Conservation (phyloP, 768 basidiomycete genomes). For the Botryobasidium botryosum region DNA sequence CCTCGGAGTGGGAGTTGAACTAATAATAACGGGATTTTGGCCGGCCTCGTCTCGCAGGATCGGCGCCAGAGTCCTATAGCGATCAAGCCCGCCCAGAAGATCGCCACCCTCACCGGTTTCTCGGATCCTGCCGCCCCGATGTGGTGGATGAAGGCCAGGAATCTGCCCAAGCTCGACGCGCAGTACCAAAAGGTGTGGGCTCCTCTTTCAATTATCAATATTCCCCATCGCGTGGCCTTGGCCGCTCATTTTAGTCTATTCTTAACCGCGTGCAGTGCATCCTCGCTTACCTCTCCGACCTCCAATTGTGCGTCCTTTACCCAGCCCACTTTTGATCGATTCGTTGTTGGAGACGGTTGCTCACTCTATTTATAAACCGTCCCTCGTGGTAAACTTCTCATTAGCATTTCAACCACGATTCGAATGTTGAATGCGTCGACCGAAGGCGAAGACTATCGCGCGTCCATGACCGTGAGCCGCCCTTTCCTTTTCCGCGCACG, state of each 20-base stretch:
- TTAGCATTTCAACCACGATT: no score
- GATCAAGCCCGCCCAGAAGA: constrained; percentile 32
- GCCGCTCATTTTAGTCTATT: not conserved
- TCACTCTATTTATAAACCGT: no score
- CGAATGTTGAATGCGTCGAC: no score
- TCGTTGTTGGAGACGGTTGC: no score
- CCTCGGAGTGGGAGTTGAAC: no score
- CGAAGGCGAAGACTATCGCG: no score
- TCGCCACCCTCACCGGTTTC: constrained; percentile 2
- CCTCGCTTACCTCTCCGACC: constrained; percentile 60
- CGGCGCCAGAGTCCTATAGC: constrained; percentile 50
- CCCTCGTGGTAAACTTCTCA: no score
- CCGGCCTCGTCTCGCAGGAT: constrained; percentile 29
- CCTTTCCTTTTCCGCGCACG: no score
- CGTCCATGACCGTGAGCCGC: no score
- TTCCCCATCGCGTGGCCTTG: not conserved
- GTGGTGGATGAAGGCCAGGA: constrained; percentile 70
- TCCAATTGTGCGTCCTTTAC: constrained; percentile 52
- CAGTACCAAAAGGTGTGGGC: constrained; percentile 65
- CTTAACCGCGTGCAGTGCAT: constrained; percentile 48
- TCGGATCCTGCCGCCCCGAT: constrained; percentile 18
- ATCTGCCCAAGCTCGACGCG: constrained; percentile 45
- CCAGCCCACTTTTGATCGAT: no score
- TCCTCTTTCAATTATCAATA: not conserved
- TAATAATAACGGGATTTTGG: constrained; percentile 3